Base-by-base conservation (phyloP, 106 monocot genomes). In the Gastrodia elata region DNA sequence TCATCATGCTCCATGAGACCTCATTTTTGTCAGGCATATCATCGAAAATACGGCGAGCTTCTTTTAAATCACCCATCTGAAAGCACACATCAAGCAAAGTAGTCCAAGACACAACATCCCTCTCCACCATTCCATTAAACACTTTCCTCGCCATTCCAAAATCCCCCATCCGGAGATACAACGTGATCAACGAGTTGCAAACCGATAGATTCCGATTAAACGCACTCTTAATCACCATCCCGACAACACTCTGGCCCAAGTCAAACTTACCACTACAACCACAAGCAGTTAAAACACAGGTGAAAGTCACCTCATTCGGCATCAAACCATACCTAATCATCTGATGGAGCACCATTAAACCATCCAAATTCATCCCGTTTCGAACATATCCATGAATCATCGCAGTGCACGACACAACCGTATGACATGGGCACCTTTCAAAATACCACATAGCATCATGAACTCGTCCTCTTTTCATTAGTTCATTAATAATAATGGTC, bases 31-130 rank as follows among this genome's bases (percentile, higher is more conserved):
- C 49, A 0, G 91, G 91, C 87, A 88, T 91, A 8, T 70, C 79
- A 25, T 88, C 83, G 36, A 91, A 88, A 1, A 88, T 32, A 13
- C 6, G 32, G 0, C 73, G 73, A 8, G 85, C 87, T 71, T 74
- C 81, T 64, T 58, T 69, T 28, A 85, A 24, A 38, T 87, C 83
- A 4, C 87, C 91, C 39, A 61, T 70, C 40, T 80, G 68, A 14
- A 81, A 73, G 28, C 61, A 78, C 0, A 80, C 75, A 65, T 90
- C 84, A 34, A 91, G 82, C 27, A 83, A 37, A 0, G 85, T 73
- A 22, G 91, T 91, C 91, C 91, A 91, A 1, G 91, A 79, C 9
- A 91, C 77, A 3, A 85, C 87, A 70, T 87, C 91, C 69, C 74
- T 85, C 39, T 79, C 79, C 44, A 57, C 58, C 91, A 91, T 87